These are phyloP conservation scores for Mariannaea elegans DNA, from an alignment of 2,329 filamentous ascomycete species.

Conservation along the genomic window DNA sequence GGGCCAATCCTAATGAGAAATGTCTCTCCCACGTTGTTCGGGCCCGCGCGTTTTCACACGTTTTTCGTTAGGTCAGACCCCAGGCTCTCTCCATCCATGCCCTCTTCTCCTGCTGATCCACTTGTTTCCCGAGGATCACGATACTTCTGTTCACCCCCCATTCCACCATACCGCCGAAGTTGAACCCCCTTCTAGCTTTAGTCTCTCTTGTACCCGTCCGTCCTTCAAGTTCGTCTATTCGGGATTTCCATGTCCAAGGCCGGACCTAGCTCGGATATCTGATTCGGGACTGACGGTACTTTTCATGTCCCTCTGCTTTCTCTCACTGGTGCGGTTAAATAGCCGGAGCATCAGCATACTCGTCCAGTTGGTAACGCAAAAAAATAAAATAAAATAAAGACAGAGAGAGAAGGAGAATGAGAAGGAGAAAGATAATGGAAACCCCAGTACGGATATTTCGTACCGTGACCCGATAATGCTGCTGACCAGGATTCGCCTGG, in stretches of 20 bases:
- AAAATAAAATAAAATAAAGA: not conserved
- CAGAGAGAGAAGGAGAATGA: not conserved
- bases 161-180: conserved; percentile 6
- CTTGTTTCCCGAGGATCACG: not conserved
- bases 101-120: not conserved
- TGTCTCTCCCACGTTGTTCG: conserved; percentile 7
- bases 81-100: not conserved
- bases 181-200: not conserved
- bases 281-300: too few species aligned
- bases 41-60: too few species aligned
- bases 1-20: not conserved
- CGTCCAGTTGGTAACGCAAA: not conserved
- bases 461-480: too few species aligned
- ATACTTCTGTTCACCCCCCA: not conserved
- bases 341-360: not conserved
- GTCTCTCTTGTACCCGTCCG: not conserved
- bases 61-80: not conserved
- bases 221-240: not conserved
- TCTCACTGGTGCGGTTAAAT: conserved; percentile 13
- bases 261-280: too few species aligned
- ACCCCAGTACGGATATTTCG: too few species aligned
- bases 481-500: too few species aligned
- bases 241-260: too few species aligned
- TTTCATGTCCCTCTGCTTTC: too few species aligned
- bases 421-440: not conserved